Percentiles rank a stretch among this genome's conserved stretches.
These are phyloP conservation scores for Phytopythium montanum DNA, from an alignment of 352 stramenopile genomes.

Conservation along the genomic window DNA sequence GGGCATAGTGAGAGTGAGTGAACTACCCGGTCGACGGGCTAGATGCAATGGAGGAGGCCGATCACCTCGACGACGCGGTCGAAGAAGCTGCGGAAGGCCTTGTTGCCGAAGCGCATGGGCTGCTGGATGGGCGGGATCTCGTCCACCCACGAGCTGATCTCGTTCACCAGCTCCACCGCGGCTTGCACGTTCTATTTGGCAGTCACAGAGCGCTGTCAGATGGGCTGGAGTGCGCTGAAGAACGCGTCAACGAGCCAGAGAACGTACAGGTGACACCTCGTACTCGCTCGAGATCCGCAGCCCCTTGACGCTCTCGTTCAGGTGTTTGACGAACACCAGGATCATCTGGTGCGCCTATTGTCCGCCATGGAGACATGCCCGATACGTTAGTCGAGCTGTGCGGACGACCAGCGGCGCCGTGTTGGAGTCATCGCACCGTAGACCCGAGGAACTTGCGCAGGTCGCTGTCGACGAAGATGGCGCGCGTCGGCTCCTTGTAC, in stretches of 20 bases:
- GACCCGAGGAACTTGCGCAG: slow-evolving; percentile 68
- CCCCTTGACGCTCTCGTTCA: slow-evolving; percentile 79
- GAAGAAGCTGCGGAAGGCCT: slow-evolving; percentile 91
- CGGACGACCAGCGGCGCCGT: too few relatives aligned
- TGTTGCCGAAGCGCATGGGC: slow-evolving; percentile 95
- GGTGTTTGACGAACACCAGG: slow-evolving; percentile 73
- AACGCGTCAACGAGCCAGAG: not conserved
- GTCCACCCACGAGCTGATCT: slow-evolving; percentile 86
- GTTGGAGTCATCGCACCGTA: slow-evolving; percentile 24
- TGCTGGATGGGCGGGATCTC: slow-evolving; percentile 92
- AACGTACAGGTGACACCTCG: slow-evolving; percentile 54
- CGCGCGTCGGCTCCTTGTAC: slow-evolving; percentile 59
- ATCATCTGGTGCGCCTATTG: slow-evolving; percentile 76
- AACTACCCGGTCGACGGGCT: too few relatives aligned
- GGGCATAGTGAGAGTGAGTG: not conserved
- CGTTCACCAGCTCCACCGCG: slow-evolving; percentile 48
- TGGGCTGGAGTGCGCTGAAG: not conserved
- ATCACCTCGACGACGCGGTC: slow-evolving; percentile 71
- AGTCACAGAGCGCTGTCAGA: not conserved
- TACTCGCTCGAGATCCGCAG: slow-evolving; percentile 57
- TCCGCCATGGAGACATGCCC: not conserved
- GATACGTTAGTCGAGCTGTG: not conserved
- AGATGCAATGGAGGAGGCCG: not conserved
- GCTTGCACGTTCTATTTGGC: slow-evolving; percentile 60
- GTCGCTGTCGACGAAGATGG: slow-evolving; percentile 78